phyloP scores from a whole-genome alignment of 139 green algal species.

The Chlamydomonas incerta region DNA sequence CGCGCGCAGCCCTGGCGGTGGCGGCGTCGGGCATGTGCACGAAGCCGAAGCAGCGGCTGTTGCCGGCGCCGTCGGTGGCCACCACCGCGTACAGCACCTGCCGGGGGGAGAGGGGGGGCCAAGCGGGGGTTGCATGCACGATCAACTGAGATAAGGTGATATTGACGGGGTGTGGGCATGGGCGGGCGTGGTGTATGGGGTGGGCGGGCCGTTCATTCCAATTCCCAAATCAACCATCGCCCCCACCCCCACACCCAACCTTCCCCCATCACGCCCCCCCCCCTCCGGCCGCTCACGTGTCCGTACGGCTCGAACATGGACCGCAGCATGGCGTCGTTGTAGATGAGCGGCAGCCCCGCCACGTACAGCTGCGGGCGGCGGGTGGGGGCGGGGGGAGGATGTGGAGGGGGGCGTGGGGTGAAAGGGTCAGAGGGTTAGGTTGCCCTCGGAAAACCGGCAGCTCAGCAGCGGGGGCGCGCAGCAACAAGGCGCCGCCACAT shows the following conservation, averaged over 20 bases:
- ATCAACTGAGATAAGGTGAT: too few relatives aligned
- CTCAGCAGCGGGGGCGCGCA: too few relatives aligned
- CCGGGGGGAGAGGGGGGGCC: neutral
- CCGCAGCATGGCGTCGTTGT: constrained; percentile 69
- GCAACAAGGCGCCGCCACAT: too few relatives aligned
- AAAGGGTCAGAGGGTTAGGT: too few relatives aligned
- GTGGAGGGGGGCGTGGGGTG: too few relatives aligned
- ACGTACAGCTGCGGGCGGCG: constrained; percentile 80
- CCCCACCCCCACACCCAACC: neutral
- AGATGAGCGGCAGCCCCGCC: constrained; percentile 78
- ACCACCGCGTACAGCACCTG: constrained; percentile 56
- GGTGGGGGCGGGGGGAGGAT: neutral
- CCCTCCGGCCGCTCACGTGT: constrained; percentile 60
- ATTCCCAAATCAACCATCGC: too few relatives aligned
- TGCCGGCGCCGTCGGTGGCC: constrained; percentile 60
- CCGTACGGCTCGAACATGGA: constrained; percentile 83
- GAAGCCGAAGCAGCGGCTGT: constrained; percentile 87
- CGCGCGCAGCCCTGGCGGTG: constrained; percentile 61
- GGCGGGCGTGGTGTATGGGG: too few relatives aligned
- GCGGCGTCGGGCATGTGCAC: constrained; percentile 82
- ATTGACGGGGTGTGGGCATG: too few relatives aligned
- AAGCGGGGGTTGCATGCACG: too few relatives aligned
- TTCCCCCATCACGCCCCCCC: constrained; percentile 17
- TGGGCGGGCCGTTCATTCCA: too few relatives aligned
- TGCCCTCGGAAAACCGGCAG: too few relatives aligned